Evolutionary conservation across 2,329 filamentous ascomycete species (phyloP), one percentile per base, ranked within the genome.

Genomic region (Sclerotinia borealis): DNA sequence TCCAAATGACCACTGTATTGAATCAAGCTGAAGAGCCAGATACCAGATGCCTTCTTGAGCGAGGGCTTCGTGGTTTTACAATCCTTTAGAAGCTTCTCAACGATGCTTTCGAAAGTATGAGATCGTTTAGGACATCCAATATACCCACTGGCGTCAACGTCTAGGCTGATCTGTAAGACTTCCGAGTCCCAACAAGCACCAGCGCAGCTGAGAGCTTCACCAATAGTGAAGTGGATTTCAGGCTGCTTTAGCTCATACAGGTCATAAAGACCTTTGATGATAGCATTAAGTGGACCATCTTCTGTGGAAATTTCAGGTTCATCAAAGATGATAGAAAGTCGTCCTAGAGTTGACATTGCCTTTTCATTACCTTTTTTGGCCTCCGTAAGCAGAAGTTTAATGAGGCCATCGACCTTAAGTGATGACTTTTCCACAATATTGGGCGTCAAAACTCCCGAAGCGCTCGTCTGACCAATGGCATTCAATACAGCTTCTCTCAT

Each of bases 11-110:
- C 92, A 73, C 92, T 96, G 75, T 95, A 92, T 72, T 97, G 92
- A 10, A 98, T 87, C 3, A 98, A 78, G 72, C 90, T 96, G 64
- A 98, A 87, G 0, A 98, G 83, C 95, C 95, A 98, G 69, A 99
- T 96, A 0, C 92, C 92, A 0, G 93, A 93, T 3, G 93, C 92
- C 74, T 96, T 96, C 69, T 92, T 87, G 5, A 97, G 79, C 0
- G 92, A 90, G 1, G 95, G 95, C 72, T 97, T 97, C 0, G 91
- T 92, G 10, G 88, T 86, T 70, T 89, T 88, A 77, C 90, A 95
- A 71, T 95, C 89, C 2, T 79, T 78, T 52, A 98, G 80, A 2
- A 96, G 82, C 72, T 88, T 92, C 64, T 90, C 84, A 6, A 96
- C 71, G 68, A 77, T 70, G 65, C 51, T 74, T 68, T 63, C 67